Conservation (phyloP, 1,284 basidiomycete species). For the Cryptococcus wingfieldii region DNA sequence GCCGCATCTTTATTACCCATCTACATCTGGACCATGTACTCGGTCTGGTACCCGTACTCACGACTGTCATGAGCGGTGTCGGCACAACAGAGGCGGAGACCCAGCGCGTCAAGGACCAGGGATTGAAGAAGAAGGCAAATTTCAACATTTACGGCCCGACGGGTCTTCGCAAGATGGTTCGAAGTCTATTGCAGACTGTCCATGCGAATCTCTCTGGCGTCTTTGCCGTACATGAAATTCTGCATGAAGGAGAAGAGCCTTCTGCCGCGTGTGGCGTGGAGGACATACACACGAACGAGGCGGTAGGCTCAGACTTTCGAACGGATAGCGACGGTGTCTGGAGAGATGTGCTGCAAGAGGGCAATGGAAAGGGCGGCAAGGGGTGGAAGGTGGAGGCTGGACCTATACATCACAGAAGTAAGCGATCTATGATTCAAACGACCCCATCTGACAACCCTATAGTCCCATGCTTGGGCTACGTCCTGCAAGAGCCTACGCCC, state of each 20-base stretch:
- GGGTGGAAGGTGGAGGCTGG: constrained; percentile 67
- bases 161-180: constrained; percentile 73
- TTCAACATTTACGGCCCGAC: constrained; percentile 79
- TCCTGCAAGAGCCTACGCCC: constrained; percentile 62
- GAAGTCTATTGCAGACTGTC: constrained; percentile 68
- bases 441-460: constrained; percentile 19
- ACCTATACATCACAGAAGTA: constrained; percentile 75
- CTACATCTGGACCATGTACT: constrained; percentile 84
- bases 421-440: constrained; percentile 17
- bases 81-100: constrained; percentile 40
- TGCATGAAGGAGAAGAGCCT: constrained; percentile 55
- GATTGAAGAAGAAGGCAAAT: constrained; percentile 51
- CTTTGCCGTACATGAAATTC: constrained; percentile 77
- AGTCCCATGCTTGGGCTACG: constrained; percentile 80
- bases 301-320: constrained; percentile 61
- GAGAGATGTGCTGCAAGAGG: constrained; percentile 54
- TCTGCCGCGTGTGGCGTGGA: constrained; percentile 54
- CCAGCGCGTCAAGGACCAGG: constrained; percentile 29
- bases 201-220: constrained; percentile 60
- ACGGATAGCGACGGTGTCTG: constrained; percentile 67
- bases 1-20: constrained; percentile 80
- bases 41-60: constrained; percentile 70
- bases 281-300: constrained; percentile 64
- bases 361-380: constrained; percentile 36
- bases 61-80: constrained; percentile 58